Conservation (phyloP, 2,329 filamentous ascomycete species). For the Trichoderma asperellum region DNA sequence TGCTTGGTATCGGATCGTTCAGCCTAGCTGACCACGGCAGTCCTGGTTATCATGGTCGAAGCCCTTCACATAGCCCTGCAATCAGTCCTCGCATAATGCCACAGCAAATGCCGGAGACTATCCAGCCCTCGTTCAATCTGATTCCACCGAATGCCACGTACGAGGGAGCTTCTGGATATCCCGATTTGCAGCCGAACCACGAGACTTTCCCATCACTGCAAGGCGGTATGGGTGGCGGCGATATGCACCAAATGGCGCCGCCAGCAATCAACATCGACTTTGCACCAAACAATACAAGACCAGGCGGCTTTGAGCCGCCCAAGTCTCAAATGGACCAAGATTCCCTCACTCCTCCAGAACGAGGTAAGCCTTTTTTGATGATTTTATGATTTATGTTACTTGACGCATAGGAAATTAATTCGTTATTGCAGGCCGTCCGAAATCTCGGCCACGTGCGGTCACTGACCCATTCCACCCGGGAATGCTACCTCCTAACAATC, state of each 20-base stretch:
- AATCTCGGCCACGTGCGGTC: constrained; percentile 58
- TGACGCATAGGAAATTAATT: constrained; percentile 28
- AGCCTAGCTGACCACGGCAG: constrained; percentile 74
- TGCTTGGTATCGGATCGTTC: constrained; percentile 77
- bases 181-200: constrained; percentile 44
- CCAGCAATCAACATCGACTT: constrained; percentile 94
- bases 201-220: constrained; percentile 60
- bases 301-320: constrained; percentile 48
- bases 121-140: constrained; percentile 52
- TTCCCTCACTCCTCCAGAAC: constrained; percentile 80
- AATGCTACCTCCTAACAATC: constrained; percentile 45
- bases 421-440: constrained; percentile 48
- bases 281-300: constrained; percentile 69
- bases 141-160: constrained; percentile 47
- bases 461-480: constrained; percentile 62
- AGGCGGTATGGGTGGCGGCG: constrained; percentile 56
- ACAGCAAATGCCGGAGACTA: constrained; percentile 58
- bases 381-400: not conserved
- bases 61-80: constrained; percentile 75
- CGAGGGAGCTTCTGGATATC: constrained; percentile 39
- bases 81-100: constrained; percentile 66
- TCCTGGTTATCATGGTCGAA: constrained; percentile 71
- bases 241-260: constrained; percentile 81
- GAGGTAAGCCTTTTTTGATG: constrained; percentile 55
- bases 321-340: constrained; percentile 72